Percentiles rank a stretch among this genome's conserved stretches.
Conservation (phyloP, 2,329 filamentous ascomycete species). For the Trichoderma sp. region DNA sequence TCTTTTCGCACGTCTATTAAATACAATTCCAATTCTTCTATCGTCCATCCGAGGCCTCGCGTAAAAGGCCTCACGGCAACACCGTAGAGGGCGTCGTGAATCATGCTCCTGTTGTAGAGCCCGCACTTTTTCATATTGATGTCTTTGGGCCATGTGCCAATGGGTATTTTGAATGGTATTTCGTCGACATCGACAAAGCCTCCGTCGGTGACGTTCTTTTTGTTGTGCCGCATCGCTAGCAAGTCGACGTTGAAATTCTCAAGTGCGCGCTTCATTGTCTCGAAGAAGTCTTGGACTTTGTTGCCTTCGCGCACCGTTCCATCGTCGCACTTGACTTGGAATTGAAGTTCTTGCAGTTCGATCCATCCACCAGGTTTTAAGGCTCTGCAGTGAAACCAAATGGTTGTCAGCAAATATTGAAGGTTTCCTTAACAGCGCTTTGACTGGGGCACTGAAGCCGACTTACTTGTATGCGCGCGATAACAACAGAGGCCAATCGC, state of each 20-base stretch:
- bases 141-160: slow-evolving; percentile 49
- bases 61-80: slow-evolving; percentile 38
- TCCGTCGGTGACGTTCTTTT: slow-evolving; percentile 31
- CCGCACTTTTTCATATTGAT: slow-evolving; percentile 45
- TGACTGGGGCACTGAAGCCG: background rate
- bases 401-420: background rate
- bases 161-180: slow-evolving; percentile 44
- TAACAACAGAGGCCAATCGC: slow-evolving; percentile 29
- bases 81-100: slow-evolving; percentile 34
- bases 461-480: slow-evolving; percentile 8
- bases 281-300: slow-evolving; percentile 32
- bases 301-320: slow-evolving; percentile 28
- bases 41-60: slow-evolving; percentile 34
- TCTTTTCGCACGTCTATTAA: slow-evolving; percentile 35
- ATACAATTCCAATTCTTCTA: slow-evolving; percentile 35
- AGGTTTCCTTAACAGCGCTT: rapidly evolving
- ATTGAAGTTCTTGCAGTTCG: slow-evolving; percentile 40
- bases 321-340: slow-evolving; percentile 32
- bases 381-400: slow-evolving; percentile 10
- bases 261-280: slow-evolving; percentile 30
- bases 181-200: slow-evolving; percentile 43
- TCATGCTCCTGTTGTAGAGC: slow-evolving; percentile 32
- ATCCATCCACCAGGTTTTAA: slow-evolving; percentile 47
- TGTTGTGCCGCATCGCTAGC: slow-evolving; percentile 31
- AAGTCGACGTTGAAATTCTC: slow-evolving; percentile 33